Base-by-base conservation (phyloP, 345 rosid genomes). In the Bruguiera sexangula region DNA sequence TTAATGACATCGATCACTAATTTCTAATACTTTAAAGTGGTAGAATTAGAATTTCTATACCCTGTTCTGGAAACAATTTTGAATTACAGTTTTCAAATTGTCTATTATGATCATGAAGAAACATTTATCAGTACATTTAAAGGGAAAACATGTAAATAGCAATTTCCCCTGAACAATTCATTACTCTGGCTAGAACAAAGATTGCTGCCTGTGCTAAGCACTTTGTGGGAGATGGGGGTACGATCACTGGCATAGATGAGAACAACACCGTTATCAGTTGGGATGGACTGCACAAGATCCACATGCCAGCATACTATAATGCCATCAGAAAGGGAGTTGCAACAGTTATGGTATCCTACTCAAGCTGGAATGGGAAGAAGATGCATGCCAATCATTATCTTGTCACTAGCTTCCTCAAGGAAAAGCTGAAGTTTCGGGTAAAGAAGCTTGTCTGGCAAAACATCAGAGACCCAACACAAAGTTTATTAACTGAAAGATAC, bases 261-360 rank as follows among this genome's bases (percentile, higher is more conserved):
- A 71, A 80, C 43, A 80, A 80, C 67, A 77, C 81, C 5, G 62
- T 73, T 22, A 62, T 80, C n/a, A 37, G 52, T 7, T 16, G 29
- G 24, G 19, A 69, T 4, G 66, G 64, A 30, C 50, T 80, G 76
- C 46, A 36, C 13, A 51, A 63, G 7, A 70, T 74, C 52, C 83
- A 80, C 66, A 80, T 80, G 83, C 79, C 78, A 27, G 78, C 81
- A 43, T 80, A 80, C 66, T 62, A 52, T 19, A 39, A 71, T 68
- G 56, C 83, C 5, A 61, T 77, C 30, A 24, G 60, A 69, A 67
- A 61, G 56, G 70, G 77, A 57, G 74, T 82, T 63, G 68, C 82
- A 51, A 80, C 82, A 4, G 63, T 82, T 39, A 82, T 82, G 86
- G 78, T 79, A 2, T 82, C 86, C 36, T 82, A 77, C 60, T 80